Evolutionary conservation across 495 filamentous ascomycete species (phyloP).

Genomic region (Venustampulla echinocandica): DNA sequence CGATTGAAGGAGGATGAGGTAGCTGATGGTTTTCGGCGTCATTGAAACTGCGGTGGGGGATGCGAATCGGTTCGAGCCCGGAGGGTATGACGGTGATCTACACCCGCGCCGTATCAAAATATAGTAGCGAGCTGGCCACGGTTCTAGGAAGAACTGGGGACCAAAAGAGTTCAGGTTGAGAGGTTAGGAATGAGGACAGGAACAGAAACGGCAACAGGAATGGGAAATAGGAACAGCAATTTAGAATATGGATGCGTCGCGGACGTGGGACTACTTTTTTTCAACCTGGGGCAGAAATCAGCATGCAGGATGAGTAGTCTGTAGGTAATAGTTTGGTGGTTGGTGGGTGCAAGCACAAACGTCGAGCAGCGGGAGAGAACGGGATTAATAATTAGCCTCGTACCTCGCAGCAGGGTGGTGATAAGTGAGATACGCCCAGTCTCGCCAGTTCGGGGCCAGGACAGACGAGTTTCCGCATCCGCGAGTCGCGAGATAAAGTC

Average conservation of each 20-base stretch:
- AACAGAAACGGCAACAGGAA: neutral
- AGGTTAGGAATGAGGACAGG: neutral
- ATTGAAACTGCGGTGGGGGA: conserved; percentile 11
- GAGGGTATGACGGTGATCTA: conserved; percentile 7
- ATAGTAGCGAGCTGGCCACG: neutral
- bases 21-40: conserved; percentile 17
- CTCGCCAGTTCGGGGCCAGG: neutral
- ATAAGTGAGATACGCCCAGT: neutral
- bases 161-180: neutral
- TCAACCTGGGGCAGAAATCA: conserved; percentile 12
- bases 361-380: neutral
- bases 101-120: neutral
- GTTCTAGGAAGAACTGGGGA: neutral
- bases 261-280: conserved; percentile 1
- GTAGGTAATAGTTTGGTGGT: neutral
- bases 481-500: neutral
- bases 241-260: no score
- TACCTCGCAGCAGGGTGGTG: conserved; percentile 14
- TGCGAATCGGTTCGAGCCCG: neutral
- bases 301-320: conserved; percentile 6
- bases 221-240: neutral
- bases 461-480: neutral
- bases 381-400: neutral
- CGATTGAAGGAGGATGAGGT: conserved; percentile 22
- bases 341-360: neutral